Conservation (phyloP, 73 alveolate genomes). For the Paramecium caudatum region DNA sequence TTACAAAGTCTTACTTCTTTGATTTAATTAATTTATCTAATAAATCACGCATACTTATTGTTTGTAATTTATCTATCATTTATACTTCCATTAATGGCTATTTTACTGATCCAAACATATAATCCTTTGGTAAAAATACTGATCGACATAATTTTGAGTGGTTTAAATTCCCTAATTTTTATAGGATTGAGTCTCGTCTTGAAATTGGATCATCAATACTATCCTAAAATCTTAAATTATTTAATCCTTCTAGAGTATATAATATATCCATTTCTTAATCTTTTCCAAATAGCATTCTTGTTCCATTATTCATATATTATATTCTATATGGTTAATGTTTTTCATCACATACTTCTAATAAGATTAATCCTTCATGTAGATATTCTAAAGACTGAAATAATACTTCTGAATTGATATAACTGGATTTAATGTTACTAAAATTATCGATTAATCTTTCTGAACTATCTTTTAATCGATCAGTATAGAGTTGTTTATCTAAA, state of each 20-base stretch:
- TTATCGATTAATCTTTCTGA: not conserved
- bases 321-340: not conserved
- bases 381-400: not conserved
- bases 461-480: not conserved
- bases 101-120: not conserved
- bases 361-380: not conserved
- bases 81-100: not conserved
- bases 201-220: not conserved
- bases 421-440: not conserved
- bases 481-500: not conserved
- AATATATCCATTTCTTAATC: not conserved
- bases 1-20: not conserved
- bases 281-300: not conserved
- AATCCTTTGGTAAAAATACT: not conserved
- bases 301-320: slow-evolving; percentile 10
- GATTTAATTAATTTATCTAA: not conserved
- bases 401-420: slow-evolving; percentile 20
- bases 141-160: not conserved
- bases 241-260: not conserved
- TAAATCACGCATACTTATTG: not conserved
- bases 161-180: not conserved
- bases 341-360: not conserved
- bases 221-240: not conserved
- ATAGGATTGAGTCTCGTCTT: not conserved
- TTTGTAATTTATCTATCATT: not conserved